phyloP scores from a whole-genome alignment of 805 yeast genomes.

The Lipomyces mesembrius region DNA sequence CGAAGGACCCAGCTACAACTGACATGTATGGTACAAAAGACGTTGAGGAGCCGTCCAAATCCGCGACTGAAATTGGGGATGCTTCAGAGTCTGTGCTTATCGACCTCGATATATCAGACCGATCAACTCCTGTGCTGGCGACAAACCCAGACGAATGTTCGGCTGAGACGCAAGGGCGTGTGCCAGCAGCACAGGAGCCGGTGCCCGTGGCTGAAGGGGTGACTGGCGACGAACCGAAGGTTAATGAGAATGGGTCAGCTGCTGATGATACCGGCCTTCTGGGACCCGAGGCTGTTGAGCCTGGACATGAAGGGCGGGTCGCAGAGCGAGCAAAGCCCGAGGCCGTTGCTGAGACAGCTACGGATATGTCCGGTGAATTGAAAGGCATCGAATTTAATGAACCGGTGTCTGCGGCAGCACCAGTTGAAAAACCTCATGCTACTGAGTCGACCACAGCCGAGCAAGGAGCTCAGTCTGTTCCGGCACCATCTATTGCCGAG shows the following conservation, averaged over 20 bases:
- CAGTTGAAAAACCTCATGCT: not conserved
- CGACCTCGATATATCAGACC: not conserved
- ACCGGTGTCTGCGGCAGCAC: not conserved
- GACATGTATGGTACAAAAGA: too few species aligned
- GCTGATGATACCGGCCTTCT: not conserved
- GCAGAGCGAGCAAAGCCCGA: not conserved
- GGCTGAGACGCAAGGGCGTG: too few species aligned
- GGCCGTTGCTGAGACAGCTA: not conserved
- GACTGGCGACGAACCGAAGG: not conserved
- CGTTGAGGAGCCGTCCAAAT: too few species aligned
- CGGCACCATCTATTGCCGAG: not conserved
- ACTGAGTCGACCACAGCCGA: not conserved
- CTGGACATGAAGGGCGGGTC: not conserved
- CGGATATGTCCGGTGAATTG: not conserved
- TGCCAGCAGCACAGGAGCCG: not conserved
- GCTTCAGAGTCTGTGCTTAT: too few species aligned
- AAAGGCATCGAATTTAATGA: slow-evolving; percentile 2
- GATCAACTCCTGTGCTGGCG: not conserved
- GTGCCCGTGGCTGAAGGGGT: not conserved
- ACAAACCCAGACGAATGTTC: too few species aligned
- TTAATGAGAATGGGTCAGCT: too few species aligned
- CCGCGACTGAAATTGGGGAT: too few species aligned
- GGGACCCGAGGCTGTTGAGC: slow-evolving; percentile 4
- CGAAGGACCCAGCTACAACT: not conserved
- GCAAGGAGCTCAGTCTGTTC: not conserved